Base-by-base conservation (phyloP, 2,329 filamentous ascomycete genomes). In the Penicillium sp. region DNA sequence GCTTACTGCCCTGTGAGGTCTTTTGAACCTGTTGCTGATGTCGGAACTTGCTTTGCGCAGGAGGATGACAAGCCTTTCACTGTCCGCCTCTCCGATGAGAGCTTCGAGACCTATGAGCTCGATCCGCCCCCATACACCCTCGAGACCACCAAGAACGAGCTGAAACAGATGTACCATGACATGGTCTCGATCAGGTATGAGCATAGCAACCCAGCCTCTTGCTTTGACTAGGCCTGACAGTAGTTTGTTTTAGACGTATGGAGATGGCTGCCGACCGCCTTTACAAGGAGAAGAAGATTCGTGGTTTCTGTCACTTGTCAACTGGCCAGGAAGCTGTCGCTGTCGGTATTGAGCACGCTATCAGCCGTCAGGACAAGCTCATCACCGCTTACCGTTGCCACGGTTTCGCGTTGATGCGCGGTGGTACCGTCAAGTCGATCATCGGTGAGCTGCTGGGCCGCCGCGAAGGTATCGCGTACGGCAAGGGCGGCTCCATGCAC, bases 281-380 rank as follows among this genome's bases (percentile, higher is more conserved):
- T 62, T 98, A 98, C 85, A 98, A 98, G 77, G 92, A 96, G 77
- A 98, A 98, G 84, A 96, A 98, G 79, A 96, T 98, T 60, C 85
- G 92, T 60, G 92, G 92, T 73, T 98, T 98, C 84, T 98, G 92
- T 75, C 92, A 98, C 74, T 73, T 98, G 70, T 96, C 92, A 42
- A 94, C 85, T 43, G 92, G 92, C 48, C 92, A 98, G 73, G 92
- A 98, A 77, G 92, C 92, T 51, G 92, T 98, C 52, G 88, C 92
- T 42, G 82, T 89, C 56, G 92, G 92, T 65, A 96, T 98, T 61
- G 92, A 98, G 74, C 86, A 95, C 67, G 89, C 89, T 52, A 85
- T 98, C 64, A 85, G 80, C 59, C 88, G 86, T 70, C 71, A 82
- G 54, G 92, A 98, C 75, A 87, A 95, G 64, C 69, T 98, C 54